phyloP scores from a whole-genome alignment of 768 basidiomycete species.

The Leccinum sublutescens region DNA sequence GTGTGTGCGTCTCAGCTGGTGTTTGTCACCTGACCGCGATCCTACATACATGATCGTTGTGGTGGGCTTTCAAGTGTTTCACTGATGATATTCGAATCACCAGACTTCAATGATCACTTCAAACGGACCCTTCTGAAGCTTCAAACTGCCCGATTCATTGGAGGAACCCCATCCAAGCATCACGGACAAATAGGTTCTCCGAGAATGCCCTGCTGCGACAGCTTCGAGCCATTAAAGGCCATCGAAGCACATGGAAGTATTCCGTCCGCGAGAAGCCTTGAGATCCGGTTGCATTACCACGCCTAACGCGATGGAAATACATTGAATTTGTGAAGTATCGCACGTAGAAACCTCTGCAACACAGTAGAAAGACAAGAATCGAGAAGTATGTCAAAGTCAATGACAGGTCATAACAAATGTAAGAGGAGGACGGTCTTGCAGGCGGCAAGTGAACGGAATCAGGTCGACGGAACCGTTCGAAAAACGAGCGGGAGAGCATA shows the following conservation, averaged over 20 bases:
- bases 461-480: conserved; percentile 14
- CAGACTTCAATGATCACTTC: neutral
- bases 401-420: conserved; percentile 24
- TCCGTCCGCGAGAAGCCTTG: neutral
- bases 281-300: conserved; percentile 5
- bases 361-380: conserved; percentile 14
- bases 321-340: conserved; percentile 11
- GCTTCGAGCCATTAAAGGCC: neutral
- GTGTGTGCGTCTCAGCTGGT: neutral
- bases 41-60: neutral
- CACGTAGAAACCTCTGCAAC: conserved; percentile 9
- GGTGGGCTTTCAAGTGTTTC: neutral
- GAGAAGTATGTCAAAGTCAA: conserved; percentile 16
- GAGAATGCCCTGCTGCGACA: neutral
- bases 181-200: neutral
- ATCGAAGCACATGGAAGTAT: neutral
- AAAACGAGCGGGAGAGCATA: conserved; percentile 29
- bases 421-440: conserved; percentile 8
- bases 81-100: neutral
- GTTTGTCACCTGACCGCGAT: neutral
- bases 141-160: neutral
- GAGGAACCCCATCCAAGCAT: neutral
- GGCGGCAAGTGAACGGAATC: conserved; percentile 10
- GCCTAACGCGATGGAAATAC: conserved; percentile 19
- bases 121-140: neutral